Conservation (phyloP, 805 yeast genomes). For the Hanseniaspora hatyaiensis region DNA sequence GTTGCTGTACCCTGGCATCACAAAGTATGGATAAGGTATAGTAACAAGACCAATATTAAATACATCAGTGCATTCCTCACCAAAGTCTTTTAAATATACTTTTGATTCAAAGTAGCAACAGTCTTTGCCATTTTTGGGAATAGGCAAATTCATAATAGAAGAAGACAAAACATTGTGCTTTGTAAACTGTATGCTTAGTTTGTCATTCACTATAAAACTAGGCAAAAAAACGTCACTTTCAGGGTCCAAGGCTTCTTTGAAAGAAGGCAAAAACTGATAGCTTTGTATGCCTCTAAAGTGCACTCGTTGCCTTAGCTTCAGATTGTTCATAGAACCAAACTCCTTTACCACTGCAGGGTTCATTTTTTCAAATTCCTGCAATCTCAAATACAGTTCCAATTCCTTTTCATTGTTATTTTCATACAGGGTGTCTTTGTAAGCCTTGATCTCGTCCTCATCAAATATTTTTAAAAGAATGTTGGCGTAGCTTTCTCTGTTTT, state of each 20-base stretch:
- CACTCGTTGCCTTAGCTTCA: constrained; percentile 24
- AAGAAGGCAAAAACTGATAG: constrained; percentile 28
- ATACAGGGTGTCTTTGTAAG: neutral
- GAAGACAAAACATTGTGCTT: constrained; percentile 27
- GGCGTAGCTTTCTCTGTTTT: constrained; percentile 5
- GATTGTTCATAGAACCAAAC: constrained; percentile 26
- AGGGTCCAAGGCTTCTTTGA: constrained; percentile 28
- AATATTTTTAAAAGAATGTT: constrained; percentile 3
- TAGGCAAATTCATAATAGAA: constrained; percentile 30
- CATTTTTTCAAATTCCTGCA: constrained; percentile 26
- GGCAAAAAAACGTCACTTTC: constrained; percentile 27
- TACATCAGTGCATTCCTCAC: constrained; percentile 30
- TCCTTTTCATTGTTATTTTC: constrained; percentile 19
- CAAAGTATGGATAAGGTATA: constrained; percentile 61
- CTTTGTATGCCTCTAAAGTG: constrained; percentile 31
- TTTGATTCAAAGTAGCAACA: constrained; percentile 59
- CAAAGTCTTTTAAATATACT: constrained; percentile 29
- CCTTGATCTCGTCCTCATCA: neutral
- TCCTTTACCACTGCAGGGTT: constrained; percentile 27
- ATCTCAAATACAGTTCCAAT: constrained; percentile 26
- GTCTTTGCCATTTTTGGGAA: constrained; percentile 42
- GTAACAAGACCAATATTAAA: constrained; percentile 59
- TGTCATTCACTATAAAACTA: constrained; percentile 29
- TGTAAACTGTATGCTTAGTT: constrained; percentile 28
- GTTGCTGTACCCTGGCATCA: constrained; percentile 61